Evolutionary conservation across 1,139 yeast species (phyloP).

Genomic region (Yamadazyma diospyri): DNA sequence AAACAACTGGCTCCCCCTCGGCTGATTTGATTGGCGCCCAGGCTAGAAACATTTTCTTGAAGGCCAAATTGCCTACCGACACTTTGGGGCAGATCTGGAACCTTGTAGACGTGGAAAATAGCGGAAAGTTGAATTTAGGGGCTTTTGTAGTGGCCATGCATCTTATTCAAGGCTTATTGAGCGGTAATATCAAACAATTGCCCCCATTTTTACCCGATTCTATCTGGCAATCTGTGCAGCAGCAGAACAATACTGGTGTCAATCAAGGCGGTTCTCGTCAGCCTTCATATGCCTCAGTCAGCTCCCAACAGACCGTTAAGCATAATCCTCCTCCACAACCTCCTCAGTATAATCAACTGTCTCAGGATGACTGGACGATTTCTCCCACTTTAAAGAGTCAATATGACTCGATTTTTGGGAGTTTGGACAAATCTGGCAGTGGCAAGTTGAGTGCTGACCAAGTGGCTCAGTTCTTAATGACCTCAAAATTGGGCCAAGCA

Average conservation of each 20-base stretch:
- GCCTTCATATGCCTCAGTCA: conserved; percentile 43
- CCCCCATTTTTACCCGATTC: conserved; percentile 70
- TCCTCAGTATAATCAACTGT: conserved; percentile 6
- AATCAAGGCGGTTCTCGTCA: conserved; percentile 24
- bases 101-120: conserved; percentile 71
- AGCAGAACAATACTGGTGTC: conserved; percentile 2
- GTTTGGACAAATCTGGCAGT: conserved; percentile 60
- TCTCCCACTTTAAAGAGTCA: conserved; percentile 69
- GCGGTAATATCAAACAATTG: conserved; percentile 61
- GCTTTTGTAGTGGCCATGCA: conserved; percentile 95
- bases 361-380: conserved; percentile 57
- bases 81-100: conserved; percentile 87
- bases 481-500: conserved; percentile 83
- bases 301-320: conserved; percentile 48
- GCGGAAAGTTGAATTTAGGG: conserved; percentile 66
- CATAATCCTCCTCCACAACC: conserved; percentile 18
- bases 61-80: conserved; percentile 76
- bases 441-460: conserved; percentile 74
- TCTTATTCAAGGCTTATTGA: conserved; percentile 76
- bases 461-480: conserved; percentile 85
- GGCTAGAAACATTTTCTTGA: conserved; percentile 82
- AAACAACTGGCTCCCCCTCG: conserved; percentile 56
- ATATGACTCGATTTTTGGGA: conserved; percentile 74
- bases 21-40: conserved; percentile 61
- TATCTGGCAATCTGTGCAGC: conserved; percentile 57